Evolutionary conservation across 257 asterid genomes (phyloP).

Genomic region (Scutellaria baicalensis): DNA sequence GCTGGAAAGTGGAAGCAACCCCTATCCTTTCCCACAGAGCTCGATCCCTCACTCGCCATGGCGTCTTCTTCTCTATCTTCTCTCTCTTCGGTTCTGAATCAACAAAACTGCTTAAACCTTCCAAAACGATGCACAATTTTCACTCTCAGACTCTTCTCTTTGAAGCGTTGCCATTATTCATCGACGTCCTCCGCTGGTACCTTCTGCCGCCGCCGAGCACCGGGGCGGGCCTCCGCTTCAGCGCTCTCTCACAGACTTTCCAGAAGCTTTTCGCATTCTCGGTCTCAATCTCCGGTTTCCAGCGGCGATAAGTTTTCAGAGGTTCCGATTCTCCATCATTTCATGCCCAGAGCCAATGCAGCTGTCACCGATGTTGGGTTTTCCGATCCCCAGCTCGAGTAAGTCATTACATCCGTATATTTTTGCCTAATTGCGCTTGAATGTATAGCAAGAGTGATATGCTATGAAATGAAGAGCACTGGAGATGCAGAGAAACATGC

Average conservation of each 20-base stretch:
- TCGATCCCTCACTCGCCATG: slow-evolving; percentile 24
- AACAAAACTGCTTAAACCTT: slow-evolving; percentile 46
- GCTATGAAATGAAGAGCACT: background rate
- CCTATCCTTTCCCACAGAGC: slow-evolving; percentile 21
- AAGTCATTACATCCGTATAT: slow-evolving; percentile 21
- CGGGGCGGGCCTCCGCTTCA: slow-evolving; percentile 21
- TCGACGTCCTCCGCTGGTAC: slow-evolving; percentile 18
- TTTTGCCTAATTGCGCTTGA: background rate
- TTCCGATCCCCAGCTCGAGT: slow-evolving; percentile 49
- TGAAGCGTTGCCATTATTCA: slow-evolving; percentile 8
- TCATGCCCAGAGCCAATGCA: slow-evolving; percentile 56
- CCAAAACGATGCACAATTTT: slow-evolving; percentile 40
- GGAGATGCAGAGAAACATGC: background rate
- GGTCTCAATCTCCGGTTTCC: slow-evolving; percentile 21
- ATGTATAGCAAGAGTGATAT: background rate
- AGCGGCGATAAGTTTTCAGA: slow-evolving; percentile 23
- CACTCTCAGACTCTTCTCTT: slow-evolving; percentile 40
- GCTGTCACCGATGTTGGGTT: slow-evolving; percentile 22
- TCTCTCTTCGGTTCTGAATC: slow-evolving; percentile 52
- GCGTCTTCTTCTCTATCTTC: slow-evolving; percentile 56
- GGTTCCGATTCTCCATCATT: slow-evolving; percentile 41
- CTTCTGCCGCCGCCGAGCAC: slow-evolving; percentile 21
- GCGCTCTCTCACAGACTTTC: slow-evolving; percentile 30
- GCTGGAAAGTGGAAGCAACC: slow-evolving; percentile 6
- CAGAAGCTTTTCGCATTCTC: slow-evolving; percentile 37